Conservation (phyloP, 495 filamentous ascomycete species). For the Aspergillus sclerotioniger region DNA sequence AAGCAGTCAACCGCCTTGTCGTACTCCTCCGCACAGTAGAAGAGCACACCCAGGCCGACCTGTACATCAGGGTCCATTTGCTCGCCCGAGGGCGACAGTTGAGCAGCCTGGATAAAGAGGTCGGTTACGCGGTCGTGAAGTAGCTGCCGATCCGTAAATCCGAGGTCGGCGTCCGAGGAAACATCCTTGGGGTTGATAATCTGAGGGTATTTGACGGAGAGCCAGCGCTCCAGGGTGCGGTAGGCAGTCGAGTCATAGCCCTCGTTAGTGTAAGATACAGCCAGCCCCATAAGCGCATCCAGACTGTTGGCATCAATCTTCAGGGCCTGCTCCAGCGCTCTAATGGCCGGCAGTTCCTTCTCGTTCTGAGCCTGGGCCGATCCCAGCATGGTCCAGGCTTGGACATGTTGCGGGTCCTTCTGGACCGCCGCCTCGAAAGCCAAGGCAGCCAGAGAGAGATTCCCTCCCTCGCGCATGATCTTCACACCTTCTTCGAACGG, state of each 20-base stretch:
- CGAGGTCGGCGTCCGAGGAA: conserved; percentile 68
- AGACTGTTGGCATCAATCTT: conserved; percentile 84
- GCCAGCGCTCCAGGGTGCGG: conserved; percentile 94
- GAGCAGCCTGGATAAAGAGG: conserved; percentile 88
- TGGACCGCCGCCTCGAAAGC: conserved; percentile 98
- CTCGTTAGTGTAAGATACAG: conserved; percentile 99
- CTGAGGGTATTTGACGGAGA: conserved; percentile 84
- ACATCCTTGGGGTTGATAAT: conserved; percentile 68
- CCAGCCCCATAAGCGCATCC: conserved; percentile 87
- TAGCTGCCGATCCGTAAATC: conserved; percentile 87
- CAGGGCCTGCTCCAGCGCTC: conserved; percentile 89
- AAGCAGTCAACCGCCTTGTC: conserved; percentile 99
- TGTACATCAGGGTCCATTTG: conserved; percentile 98
- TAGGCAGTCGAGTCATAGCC: conserved; percentile 97
- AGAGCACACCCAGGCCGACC: conserved; percentile 93
- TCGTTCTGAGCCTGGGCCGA: conserved; percentile 95
- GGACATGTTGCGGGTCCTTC: conserved; percentile 79
- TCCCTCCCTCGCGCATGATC: conserved; percentile 89
- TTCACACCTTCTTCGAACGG: conserved; percentile 88
- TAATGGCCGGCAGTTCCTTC: conserved; percentile 96
- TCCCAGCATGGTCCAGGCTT: conserved; percentile 91
- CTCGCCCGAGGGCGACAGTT: conserved; percentile 80
- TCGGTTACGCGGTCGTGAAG: conserved; percentile 88
- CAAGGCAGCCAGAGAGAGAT: conserved; percentile 87
- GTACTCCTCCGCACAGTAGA: conserved; percentile 97